Evolutionary conservation across 2,329 filamentous ascomycete species (phyloP).

Genomic region (Metarhizium anisopliae): DNA sequence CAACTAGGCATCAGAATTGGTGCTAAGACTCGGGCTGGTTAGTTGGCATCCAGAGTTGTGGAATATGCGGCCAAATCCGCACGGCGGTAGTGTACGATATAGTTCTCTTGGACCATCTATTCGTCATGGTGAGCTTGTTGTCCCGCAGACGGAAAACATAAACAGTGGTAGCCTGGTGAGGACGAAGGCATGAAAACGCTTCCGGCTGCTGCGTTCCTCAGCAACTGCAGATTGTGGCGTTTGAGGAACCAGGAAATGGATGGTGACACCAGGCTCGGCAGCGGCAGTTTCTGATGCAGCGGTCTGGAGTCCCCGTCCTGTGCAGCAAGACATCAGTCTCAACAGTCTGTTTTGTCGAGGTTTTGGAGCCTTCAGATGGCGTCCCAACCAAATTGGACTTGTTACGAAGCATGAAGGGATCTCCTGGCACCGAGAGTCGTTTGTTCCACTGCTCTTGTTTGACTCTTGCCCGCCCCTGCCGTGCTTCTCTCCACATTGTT

Average conservation of each 20-base stretch:
- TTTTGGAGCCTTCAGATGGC: too few relatives aligned
- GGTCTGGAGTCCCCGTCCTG: too few relatives aligned
- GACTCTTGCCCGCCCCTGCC: too few relatives aligned
- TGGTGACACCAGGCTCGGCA: neutral
- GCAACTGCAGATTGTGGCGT: neutral
- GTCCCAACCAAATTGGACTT: too few relatives aligned
- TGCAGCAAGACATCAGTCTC: too few relatives aligned
- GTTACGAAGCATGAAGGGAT: too few relatives aligned
- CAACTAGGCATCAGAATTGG: neutral
- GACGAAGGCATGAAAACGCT: neutral
- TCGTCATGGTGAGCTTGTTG: neutral
- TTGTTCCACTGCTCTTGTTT: too few relatives aligned
- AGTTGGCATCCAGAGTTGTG: neutral
- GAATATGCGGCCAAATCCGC: neutral
- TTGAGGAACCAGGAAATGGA: neutral
- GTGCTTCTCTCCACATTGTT: too few relatives aligned
- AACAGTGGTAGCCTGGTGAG: neutral
- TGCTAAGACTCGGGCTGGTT: neutral
- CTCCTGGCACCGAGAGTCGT: too few relatives aligned
- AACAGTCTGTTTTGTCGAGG: too few relatives aligned
- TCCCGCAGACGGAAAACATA: too few relatives aligned
- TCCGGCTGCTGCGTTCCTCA: neutral
- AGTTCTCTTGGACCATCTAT: too few relatives aligned
- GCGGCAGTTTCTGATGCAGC: neutral
- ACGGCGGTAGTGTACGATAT: neutral